phyloP scores from a whole-genome alignment of 73 alveolate genomes.

The Stentor roeselii region DNA sequence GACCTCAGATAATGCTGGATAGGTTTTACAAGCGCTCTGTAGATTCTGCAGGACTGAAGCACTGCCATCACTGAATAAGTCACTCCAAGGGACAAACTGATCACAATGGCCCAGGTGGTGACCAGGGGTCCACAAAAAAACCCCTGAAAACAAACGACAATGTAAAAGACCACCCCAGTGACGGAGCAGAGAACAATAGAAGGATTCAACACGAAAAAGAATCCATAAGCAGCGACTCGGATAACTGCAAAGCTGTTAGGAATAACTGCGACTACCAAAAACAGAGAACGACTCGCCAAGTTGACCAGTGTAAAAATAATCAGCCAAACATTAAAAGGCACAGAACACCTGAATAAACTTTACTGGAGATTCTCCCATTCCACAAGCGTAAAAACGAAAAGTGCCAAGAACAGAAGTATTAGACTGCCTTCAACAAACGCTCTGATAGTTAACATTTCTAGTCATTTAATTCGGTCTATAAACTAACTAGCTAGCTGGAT shows the following conservation, averaged over 20 bases:
- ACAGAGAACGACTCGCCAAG: not conserved
- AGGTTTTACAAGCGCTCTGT: not conserved
- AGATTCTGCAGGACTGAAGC: not conserved
- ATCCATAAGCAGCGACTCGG: not conserved
- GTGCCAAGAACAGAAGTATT: not conserved
- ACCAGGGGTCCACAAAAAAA: not conserved
- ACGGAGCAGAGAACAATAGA: not conserved
- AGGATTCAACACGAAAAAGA: not conserved
- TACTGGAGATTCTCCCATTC: not conserved
- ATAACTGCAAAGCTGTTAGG: not conserved
- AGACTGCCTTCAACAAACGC: not conserved
- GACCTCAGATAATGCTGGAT: not conserved
- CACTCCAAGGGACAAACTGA: not conserved
- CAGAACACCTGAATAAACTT: not conserved
- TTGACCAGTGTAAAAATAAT: not conserved
- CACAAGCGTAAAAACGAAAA: not conserved
- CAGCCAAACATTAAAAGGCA: not conserved
- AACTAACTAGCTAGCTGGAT: not conserved
- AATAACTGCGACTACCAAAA: not conserved
- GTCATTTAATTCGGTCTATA: not conserved
- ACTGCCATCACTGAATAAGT: not conserved
- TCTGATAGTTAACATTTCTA: not conserved
- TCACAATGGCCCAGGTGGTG: not conserved
- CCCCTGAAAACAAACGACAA: not conserved
- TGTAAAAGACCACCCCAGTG: not conserved